These are phyloP conservation scores for Chlorella sp. DNA, from an alignment of 139 green algal species.

Conservation along the genomic window DNA sequence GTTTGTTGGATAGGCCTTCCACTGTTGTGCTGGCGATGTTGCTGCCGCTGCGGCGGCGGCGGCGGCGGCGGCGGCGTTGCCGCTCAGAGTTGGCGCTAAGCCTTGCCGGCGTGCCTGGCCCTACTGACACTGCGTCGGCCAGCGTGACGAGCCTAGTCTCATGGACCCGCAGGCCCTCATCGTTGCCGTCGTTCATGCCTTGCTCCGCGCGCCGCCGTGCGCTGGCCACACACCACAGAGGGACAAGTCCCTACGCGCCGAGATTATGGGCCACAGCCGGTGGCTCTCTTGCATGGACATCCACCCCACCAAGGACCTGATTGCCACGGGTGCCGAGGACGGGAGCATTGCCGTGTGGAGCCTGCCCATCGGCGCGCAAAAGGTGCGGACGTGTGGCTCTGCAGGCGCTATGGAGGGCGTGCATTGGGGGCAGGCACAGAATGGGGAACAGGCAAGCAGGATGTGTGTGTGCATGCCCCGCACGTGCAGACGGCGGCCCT, in stretches of 20 bases:
- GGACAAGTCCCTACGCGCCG: constrained; percentile 17
- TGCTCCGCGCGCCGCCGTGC: neutral
- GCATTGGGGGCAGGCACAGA: too few species aligned
- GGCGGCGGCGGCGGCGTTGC: too few species aligned
- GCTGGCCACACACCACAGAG: constrained; percentile 12
- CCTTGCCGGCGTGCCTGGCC: neutral
- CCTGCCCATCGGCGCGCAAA: constrained; percentile 23
- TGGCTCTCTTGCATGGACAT: constrained; percentile 40
- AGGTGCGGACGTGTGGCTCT: too few species aligned
- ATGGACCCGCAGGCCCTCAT: neutral
- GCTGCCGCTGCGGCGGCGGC: too few species aligned
- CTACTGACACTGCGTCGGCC: neutral
- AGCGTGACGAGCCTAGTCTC: neutral
- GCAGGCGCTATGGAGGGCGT: too few species aligned
- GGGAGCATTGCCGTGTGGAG: constrained; percentile 31
- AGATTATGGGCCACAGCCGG: constrained; percentile 29
- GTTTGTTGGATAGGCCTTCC: too few species aligned
- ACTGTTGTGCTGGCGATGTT: too few species aligned
- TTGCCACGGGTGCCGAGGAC: constrained; percentile 39
- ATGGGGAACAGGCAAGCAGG: too few species aligned
- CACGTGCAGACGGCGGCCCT: constrained; percentile 14
- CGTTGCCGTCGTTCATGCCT: neutral
- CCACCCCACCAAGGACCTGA: constrained; percentile 41
- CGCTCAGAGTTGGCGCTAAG: neutral
- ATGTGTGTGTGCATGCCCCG: too few species aligned